Conservation (phyloP, 2,329 filamentous ascomycete species). For the Alternaria gaisen region DNA sequence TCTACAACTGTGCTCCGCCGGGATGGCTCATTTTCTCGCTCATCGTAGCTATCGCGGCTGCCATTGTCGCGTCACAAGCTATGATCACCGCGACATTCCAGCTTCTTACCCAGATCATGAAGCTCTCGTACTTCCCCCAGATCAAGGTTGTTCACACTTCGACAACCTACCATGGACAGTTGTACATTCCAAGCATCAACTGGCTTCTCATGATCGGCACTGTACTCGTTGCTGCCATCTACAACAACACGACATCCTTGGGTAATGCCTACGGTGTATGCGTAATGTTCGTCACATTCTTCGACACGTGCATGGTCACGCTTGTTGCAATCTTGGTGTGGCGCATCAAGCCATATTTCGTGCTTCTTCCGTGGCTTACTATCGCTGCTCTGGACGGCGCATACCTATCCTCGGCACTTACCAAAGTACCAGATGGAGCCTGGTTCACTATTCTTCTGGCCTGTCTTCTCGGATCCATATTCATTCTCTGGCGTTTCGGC, state of each 20-base stretch:
- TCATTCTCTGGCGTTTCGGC: conserved; percentile 80
- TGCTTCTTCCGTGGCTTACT: conserved; percentile 68
- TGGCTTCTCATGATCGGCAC: conserved; percentile 80
- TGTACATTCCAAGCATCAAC: conserved; percentile 79
- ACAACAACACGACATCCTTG: conserved; percentile 70
- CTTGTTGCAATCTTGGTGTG: conserved; percentile 77
- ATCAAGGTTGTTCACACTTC: conserved; percentile 78
- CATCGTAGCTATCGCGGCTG: conserved; percentile 73
- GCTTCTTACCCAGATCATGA: conserved; percentile 76
- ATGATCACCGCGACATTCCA: conserved; percentile 81
- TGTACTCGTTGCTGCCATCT: conserved; percentile 76
- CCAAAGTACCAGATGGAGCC: conserved; percentile 77
- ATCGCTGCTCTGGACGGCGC: conserved; percentile 74
- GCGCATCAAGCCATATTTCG: conserved; percentile 68
- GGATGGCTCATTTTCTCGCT: conserved; percentile 74
- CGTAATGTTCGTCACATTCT: conserved; percentile 81
- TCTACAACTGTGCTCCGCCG: conserved; percentile 74
- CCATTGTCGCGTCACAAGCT: conserved; percentile 79
- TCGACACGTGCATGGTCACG: conserved; percentile 78
- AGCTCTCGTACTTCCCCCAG: conserved; percentile 76
- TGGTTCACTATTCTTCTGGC: conserved; percentile 79
- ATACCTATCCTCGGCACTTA: conserved; percentile 74
- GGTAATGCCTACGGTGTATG: conserved; percentile 82
- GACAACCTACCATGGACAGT: conserved; percentile 73
- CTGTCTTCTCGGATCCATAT: conserved; percentile 68